These are phyloP conservation scores for Iris pallida DNA, from an alignment of 116 monocot genomes.

Conservation along the genomic window DNA sequence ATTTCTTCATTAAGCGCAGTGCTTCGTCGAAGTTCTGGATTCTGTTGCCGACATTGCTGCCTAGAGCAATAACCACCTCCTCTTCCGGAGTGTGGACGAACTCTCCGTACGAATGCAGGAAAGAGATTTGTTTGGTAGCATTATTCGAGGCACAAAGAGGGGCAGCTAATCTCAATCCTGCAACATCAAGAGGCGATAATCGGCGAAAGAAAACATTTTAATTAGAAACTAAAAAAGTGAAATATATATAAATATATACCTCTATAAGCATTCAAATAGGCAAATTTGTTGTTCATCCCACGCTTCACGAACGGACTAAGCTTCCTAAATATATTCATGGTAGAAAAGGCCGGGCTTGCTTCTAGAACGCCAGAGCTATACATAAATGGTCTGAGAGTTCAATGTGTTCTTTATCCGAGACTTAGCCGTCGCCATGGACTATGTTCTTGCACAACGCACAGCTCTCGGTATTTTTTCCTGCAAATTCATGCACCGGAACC, in stretches of 20 bases:
- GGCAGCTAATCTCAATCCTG: conserved; percentile 10
- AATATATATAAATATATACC: conserved; percentile 8
- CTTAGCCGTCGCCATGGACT: neutral
- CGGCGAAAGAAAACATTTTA: neutral
- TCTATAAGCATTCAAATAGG: conserved; percentile 6
- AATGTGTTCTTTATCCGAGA: neutral
- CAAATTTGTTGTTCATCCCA: conserved; percentile 11
- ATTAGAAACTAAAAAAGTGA: neutral
- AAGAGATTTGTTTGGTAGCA: neutral
- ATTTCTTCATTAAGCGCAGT: conserved; percentile 56
- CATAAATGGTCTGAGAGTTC: neutral
- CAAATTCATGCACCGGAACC: neutral
- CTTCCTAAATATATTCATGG: conserved; percentile 21
- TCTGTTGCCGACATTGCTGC: conserved; percentile 75
- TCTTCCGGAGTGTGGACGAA: conserved; percentile 28
- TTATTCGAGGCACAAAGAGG: neutral
- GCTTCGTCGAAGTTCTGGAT: conserved; percentile 62
- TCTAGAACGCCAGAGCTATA: conserved; percentile 5
- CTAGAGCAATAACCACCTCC: conserved; percentile 74
- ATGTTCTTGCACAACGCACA: neutral
- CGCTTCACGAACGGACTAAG: conserved; percentile 17
- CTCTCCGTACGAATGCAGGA: conserved; percentile 10
- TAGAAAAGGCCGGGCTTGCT: neutral
- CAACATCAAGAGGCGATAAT: neutral
- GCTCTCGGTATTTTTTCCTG: neutral